Percentiles rank a stretch among this genome's conserved stretches.
Conservation (phyloP, 2,329 filamentous ascomycete species). For the Fusarium phyllophilum region DNA sequence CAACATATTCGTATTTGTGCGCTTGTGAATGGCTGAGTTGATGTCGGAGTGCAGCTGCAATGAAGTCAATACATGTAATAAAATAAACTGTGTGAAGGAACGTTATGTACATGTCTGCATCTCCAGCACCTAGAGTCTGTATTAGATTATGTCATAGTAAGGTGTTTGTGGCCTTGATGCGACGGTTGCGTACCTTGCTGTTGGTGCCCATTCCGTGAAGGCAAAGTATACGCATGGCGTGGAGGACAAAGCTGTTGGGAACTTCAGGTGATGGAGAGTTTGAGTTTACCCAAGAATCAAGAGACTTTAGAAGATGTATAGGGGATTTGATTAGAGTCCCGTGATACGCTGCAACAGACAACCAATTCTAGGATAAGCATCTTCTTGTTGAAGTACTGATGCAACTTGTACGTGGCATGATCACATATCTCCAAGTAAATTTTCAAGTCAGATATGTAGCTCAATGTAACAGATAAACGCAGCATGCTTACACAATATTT, state of each 20-base stretch:
- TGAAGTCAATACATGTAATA: not conserved
- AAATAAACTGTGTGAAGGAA: not conserved
- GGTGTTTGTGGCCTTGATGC: not conserved
- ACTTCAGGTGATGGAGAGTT: not conserved
- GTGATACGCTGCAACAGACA: not conserved
- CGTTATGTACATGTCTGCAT: not conserved
- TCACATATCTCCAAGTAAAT: no score
- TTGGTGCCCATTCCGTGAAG: slow-evolving; percentile 10
- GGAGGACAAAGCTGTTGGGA: not conserved
- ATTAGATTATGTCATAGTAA: not conserved
- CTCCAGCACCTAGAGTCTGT: not conserved
- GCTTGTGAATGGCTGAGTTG: not conserved
- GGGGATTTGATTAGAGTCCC: no score
- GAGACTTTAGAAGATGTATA: not conserved
- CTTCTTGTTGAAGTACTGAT: not conserved
- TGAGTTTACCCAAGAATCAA: not conserved
- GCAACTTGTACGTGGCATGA: not conserved
- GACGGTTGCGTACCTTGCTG: not conserved
- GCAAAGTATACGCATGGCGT: slow-evolving; percentile 4
- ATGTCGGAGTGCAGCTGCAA: not conserved
- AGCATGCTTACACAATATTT: not conserved
- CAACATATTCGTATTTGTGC: slow-evolving; percentile 2
- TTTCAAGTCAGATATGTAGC: not conserved
- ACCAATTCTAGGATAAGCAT: no score
- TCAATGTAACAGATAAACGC: not conserved